A percentile compares a stretch with the other conserved stretches of the same genome.
These are phyloP conservation scores for Bruguiera parviflora DNA, from an alignment of 345 rosid species.

Conservation along the genomic window DNA sequence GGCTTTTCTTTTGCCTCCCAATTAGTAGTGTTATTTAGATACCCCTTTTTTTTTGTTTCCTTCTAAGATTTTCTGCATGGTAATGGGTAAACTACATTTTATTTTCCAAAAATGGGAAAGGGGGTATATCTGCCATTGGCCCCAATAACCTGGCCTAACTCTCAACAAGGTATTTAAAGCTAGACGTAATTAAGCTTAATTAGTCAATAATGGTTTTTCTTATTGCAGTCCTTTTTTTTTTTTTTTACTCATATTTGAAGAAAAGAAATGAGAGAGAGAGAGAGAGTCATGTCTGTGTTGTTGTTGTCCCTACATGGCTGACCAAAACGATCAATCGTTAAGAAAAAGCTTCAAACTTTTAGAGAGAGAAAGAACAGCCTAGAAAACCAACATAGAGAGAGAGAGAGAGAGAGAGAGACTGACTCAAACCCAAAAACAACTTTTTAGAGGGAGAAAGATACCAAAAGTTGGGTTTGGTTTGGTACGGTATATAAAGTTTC, in stretches of 20 bases:
- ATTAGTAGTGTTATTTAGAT: too few species aligned
- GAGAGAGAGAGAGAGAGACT: background rate
- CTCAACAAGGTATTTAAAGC: background rate
- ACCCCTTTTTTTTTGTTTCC: too few species aligned
- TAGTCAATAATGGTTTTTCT: conserved; percentile 10
- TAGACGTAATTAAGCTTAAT: conserved; percentile 10
- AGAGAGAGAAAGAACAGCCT: conserved; percentile 5
- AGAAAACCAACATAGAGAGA: conserved; percentile 8
- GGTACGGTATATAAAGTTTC: background rate
- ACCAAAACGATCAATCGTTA: conserved; percentile 10
- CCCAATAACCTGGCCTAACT: background rate
- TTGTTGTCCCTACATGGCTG: conserved; percentile 12
- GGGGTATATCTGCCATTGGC: conserved; percentile 9
- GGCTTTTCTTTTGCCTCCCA: too few species aligned
- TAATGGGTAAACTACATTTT: too few species aligned
- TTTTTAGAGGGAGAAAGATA: conserved; percentile 6
- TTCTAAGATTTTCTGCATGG: too few species aligned
- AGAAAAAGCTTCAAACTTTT: conserved; percentile 3
- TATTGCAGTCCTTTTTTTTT: background rate
- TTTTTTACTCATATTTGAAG: background rate
- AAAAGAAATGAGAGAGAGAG: background rate
- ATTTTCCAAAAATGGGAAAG: too few species aligned
- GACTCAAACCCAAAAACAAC: conserved; percentile 7
- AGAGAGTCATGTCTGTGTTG: conserved; percentile 5
- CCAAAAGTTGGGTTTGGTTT: conserved; percentile 1